Conservation (phyloP, 208 protist genomes). For the Phytomonas sp. region DNA sequence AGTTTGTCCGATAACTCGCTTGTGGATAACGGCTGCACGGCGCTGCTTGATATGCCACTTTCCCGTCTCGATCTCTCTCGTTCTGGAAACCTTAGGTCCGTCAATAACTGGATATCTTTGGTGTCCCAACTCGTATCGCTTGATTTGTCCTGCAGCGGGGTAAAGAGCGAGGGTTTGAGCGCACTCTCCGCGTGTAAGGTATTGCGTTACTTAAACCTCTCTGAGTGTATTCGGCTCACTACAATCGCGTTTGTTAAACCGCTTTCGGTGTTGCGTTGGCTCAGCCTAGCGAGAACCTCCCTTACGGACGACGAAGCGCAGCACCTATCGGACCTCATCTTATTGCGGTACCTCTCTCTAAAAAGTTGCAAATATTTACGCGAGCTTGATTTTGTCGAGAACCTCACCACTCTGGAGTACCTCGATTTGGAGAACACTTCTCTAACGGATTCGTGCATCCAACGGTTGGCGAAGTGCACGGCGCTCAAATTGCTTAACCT, state of each 20-base stretch:
- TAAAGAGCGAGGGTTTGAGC: slow-evolving; percentile 23
- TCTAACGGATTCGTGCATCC: slow-evolving; percentile 28
- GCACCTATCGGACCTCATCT: slow-evolving; percentile 10
- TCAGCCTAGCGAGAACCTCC: slow-evolving; percentile 35
- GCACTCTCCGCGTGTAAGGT: slow-evolving; percentile 19
- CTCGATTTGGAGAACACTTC: slow-evolving; percentile 39
- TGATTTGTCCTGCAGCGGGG: slow-evolving; percentile 37
- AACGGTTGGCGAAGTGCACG: slow-evolving; percentile 15
- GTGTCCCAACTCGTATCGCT: slow-evolving; percentile 22
- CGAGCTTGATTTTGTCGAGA: slow-evolving; percentile 20
- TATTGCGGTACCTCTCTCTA: slow-evolving; percentile 40
- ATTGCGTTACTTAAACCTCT: slow-evolving; percentile 45
- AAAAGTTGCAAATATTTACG: slow-evolving; percentile 29
- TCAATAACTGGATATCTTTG: slow-evolving; percentile 9
- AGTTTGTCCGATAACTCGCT: slow-evolving; percentile 46
- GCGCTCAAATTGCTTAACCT: slow-evolving; percentile 39
- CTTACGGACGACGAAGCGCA: slow-evolving; percentile 28
- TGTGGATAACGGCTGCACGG: slow-evolving; percentile 19
- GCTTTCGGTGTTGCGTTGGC: slow-evolving; percentile 26
- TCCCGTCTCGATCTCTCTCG: slow-evolving; percentile 12
- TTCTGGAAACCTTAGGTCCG: neutral
- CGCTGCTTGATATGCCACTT: slow-evolving; percentile 15
- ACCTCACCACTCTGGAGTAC: slow-evolving; percentile 25
- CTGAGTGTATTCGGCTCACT: slow-evolving; percentile 29
- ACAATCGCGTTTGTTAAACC: slow-evolving; percentile 22